These are phyloP conservation scores for Aspergillus fructus DNA, from an alignment of 2,329 filamentous ascomycete species.

Conservation along the genomic window DNA sequence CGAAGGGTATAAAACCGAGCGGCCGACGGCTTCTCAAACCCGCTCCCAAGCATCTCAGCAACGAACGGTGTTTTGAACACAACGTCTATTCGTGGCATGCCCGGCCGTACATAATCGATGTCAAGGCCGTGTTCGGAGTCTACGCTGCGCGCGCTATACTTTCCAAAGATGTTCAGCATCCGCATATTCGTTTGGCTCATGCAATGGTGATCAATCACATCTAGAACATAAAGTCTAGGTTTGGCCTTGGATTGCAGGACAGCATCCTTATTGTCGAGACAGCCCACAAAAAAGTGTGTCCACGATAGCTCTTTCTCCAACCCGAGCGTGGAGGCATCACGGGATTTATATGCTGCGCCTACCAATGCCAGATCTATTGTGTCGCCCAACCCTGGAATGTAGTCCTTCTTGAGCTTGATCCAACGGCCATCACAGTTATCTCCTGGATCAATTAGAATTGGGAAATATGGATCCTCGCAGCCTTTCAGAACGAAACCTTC, in stretches of 20 bases:
- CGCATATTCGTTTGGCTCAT: conserved; percentile 54
- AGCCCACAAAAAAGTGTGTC: conserved; percentile 81
- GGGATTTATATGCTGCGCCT: conserved; percentile 69
- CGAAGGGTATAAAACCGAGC: conserved; percentile 71
- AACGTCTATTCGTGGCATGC: conserved; percentile 35
- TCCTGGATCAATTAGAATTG: conserved; percentile 42
- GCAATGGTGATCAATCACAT: conserved; percentile 53
- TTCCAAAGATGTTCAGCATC: conserved; percentile 49
- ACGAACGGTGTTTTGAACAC: conserved; percentile 71
- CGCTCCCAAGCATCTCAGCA: conserved; percentile 76
- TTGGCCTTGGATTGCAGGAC: conserved; percentile 50
- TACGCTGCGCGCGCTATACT: conserved; percentile 45
- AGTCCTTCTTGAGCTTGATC: conserved; percentile 88
- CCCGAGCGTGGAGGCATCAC: conserved; percentile 56
- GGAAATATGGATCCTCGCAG: conserved; percentile 72
- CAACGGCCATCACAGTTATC: conserved; percentile 46
- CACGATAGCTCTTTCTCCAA: conserved; percentile 60
- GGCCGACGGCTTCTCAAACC: conserved; percentile 71
- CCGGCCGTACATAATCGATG: conserved; percentile 48
- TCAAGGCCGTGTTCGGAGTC: conserved; percentile 37
- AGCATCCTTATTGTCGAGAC: conserved; percentile 66
- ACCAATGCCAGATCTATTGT: conserved; percentile 80
- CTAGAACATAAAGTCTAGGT: conserved; percentile 67
- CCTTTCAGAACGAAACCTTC: conserved; percentile 84
- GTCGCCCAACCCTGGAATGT: conserved; percentile 74